A percentile compares a stretch with the other conserved stretches of the same genome.
Conservation (phyloP, 768 basidiomycete genomes). For the Clitopilus passeckerianus region DNA sequence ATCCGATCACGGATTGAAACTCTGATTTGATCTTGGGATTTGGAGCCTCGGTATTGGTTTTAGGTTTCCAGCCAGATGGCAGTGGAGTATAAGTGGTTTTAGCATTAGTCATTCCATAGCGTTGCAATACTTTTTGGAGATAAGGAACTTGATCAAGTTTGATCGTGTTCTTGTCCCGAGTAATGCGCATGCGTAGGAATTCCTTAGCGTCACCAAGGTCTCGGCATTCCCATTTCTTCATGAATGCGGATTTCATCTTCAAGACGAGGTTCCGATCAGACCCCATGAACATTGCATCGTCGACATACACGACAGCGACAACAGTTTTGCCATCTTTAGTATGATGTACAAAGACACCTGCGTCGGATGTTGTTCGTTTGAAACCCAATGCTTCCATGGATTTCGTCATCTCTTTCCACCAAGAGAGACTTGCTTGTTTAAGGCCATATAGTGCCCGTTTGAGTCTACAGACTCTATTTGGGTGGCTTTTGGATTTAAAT, state of each 20-base stretch:
- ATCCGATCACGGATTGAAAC: conserved; percentile 11
- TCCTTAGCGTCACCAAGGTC: conserved; percentile 13
- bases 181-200: conserved; percentile 14
- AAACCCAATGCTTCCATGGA: conserved; percentile 5
- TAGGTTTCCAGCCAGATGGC: neutral
- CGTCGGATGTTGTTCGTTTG: conserved; percentile 1
- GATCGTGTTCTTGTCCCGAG: neutral
- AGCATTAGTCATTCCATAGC: conserved; percentile 6
- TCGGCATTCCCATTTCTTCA: conserved; percentile 17
- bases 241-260: conserved; percentile 11
- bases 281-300: conserved; percentile 8
- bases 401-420: neutral
- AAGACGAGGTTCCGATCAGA: neutral
- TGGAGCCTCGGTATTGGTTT: neutral
- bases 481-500: neutral
- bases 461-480: conserved; percentile 1
- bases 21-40: neutral
- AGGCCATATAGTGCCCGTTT: conserved; percentile 6
- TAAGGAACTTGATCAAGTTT: conserved; percentile 14
- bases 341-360: conserved; percentile 7
- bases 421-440: conserved; percentile 6
- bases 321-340: conserved; percentile 2
- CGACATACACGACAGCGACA: conserved; percentile 7
- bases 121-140: conserved; percentile 1
- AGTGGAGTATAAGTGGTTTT: neutral